Evolutionary conservation across 2,329 filamentous ascomycete genomes (phyloP).

Genomic region (Dactylonectria estremocensis): DNA sequence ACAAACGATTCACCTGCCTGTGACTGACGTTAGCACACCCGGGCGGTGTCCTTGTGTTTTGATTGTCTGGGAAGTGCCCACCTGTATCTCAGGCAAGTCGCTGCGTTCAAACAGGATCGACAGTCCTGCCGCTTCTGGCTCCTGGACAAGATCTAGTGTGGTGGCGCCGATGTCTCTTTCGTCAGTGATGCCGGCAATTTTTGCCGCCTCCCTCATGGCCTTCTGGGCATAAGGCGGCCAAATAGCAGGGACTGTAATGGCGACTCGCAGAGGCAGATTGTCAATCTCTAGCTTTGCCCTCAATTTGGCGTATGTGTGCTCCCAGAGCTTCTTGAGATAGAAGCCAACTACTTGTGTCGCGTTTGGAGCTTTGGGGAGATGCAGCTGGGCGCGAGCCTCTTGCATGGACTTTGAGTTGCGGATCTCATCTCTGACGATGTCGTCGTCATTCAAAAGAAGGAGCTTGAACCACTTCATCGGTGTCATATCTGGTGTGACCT

Average conservation of each 20-base stretch:
- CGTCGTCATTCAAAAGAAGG: slow-evolving; percentile 13
- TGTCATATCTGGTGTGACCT: slow-evolving; percentile 26
- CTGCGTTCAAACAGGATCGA: slow-evolving; percentile 11
- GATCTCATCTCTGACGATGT: slow-evolving; percentile 21
- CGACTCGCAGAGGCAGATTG: slow-evolving; percentile 19
- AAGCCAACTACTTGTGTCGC: not conserved
- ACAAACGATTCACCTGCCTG: slow-evolving; percentile 23
- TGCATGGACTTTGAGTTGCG: slow-evolving; percentile 7
- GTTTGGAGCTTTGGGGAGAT: not conserved
- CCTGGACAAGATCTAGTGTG: slow-evolving; percentile 20
- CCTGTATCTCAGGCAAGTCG: slow-evolving; percentile 21
- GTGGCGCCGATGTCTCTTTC: slow-evolving; percentile 16
- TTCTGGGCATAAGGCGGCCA: slow-evolving; percentile 22
- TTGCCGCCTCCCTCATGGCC: slow-evolving; percentile 24
- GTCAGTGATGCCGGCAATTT: slow-evolving; percentile 16
- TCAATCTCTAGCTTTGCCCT: slow-evolving; percentile 16
- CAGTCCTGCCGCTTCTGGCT: slow-evolving; percentile 26
- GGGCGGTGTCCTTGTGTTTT: too few relatives aligned
- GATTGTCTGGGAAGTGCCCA: not conserved
- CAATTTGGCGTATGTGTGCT: slow-evolving; percentile 19
- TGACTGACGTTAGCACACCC: not conserved
- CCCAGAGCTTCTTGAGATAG: slow-evolving; percentile 26
- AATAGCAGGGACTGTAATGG: slow-evolving; percentile 27
- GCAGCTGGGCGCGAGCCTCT: slow-evolving; percentile 6
- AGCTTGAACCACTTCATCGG: slow-evolving; percentile 36